Conservation (phyloP, 139 green algal genomes). For the Tetratostichococcus sp. region DNA sequence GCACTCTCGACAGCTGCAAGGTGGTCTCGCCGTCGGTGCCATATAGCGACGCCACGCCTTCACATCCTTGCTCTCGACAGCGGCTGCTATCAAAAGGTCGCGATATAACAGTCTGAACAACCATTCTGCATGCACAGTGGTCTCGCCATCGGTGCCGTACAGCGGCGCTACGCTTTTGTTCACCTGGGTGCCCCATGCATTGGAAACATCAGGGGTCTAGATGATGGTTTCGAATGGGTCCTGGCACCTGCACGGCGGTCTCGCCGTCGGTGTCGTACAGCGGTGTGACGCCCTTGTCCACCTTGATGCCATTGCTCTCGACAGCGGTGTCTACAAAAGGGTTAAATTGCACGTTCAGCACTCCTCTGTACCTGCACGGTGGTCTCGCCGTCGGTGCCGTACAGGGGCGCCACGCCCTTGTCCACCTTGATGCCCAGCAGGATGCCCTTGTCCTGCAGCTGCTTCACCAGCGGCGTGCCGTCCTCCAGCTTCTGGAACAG, state of each 20-base stretch:
- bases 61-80: too few species aligned
- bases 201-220: too few species aligned
- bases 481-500: slow-evolving; percentile 64
- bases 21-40: slow-evolving; percentile 48
- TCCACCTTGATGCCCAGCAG: slow-evolving; percentile 51
- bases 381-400: slow-evolving; percentile 51
- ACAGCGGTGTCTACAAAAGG: slow-evolving; percentile 57
- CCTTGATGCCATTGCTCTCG: slow-evolving; percentile 42
- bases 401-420: slow-evolving; percentile 58
- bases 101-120: background rate
- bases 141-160: slow-evolving; percentile 42
- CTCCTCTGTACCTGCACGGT: slow-evolving; percentile 13
- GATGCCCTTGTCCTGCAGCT: slow-evolving; percentile 54
- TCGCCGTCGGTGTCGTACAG: slow-evolving; percentile 52
- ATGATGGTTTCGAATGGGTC: too few species aligned
- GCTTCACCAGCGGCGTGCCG: slow-evolving; percentile 63
- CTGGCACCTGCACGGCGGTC: slow-evolving; percentile 13
- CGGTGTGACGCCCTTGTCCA: slow-evolving; percentile 60
- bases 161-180: slow-evolving; percentile 50
- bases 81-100: too few species aligned
- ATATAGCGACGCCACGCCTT: slow-evolving; percentile 31
- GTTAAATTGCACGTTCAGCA: too few species aligned
- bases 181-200: slow-evolving; percentile 76
- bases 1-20: background rate
- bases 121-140: slow-evolving; percentile 17